phyloP scores from a whole-genome alignment of 495 filamentous ascomycete species.

The Filosporella fistucella region DNA sequence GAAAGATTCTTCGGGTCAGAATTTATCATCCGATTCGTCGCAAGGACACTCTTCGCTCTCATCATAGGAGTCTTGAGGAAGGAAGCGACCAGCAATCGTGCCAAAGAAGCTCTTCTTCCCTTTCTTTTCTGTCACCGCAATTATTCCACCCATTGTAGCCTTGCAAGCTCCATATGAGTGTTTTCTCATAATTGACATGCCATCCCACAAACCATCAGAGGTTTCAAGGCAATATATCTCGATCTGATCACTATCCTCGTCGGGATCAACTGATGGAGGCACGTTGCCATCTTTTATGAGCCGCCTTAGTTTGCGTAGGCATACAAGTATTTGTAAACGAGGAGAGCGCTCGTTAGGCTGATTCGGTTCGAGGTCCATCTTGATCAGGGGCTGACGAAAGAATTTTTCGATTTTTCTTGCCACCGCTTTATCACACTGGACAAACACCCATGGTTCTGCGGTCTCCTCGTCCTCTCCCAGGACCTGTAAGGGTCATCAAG shows the following conservation, averaged over 20 bases:
- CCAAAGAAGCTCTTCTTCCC: no score
- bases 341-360: constrained; percentile 5
- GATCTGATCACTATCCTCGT: not conserved
- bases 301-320: constrained; percentile 8
- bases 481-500: not conserved
- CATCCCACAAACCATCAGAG: no score
- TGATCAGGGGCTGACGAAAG: constrained; percentile 20
- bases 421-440: constrained; percentile 16
- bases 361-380: constrained; percentile 16
- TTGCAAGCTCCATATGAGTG: no score
- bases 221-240: not conserved
- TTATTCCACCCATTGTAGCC: no score
- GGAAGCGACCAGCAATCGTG: no score
- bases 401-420: constrained; percentile 20
- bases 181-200: no score
- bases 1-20: no score
- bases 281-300: not conserved
- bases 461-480: constrained; percentile 19
- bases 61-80: no score
- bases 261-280: not conserved
- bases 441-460: constrained; percentile 23
- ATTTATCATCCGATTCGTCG: no score
- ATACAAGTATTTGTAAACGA: constrained; percentile 16
- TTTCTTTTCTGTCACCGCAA: no score
- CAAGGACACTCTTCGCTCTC: not conserved